Conservation (phyloP, 345 rosid species). For the Salix udensis region DNA sequence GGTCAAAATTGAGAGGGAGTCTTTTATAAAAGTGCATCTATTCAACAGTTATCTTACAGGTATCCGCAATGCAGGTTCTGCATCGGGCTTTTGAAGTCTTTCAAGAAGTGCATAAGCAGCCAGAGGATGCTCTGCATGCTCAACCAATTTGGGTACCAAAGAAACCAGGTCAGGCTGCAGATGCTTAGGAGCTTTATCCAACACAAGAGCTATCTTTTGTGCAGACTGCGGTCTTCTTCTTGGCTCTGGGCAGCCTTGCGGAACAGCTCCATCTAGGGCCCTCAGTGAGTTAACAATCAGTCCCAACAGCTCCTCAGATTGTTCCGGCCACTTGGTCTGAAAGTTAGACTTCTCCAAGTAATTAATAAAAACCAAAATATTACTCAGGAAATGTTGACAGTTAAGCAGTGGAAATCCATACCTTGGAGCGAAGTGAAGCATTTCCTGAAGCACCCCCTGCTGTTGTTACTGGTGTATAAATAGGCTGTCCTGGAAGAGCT, state of each 20-base stretch:
- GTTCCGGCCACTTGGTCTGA: constrained; percentile 98
- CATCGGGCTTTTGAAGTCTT: constrained; percentile 81
- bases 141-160: constrained; percentile 96
- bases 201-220: constrained; percentile 83
- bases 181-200: constrained; percentile 94
- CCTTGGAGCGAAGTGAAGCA: constrained; percentile 73
- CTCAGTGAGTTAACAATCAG: constrained; percentile 92
- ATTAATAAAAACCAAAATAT: constrained; percentile 19
- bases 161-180: constrained; percentile 84
- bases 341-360: constrained; percentile 23
- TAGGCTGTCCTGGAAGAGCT: constrained; percentile 57
- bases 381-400: constrained; percentile 18
- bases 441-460: constrained; percentile 54
- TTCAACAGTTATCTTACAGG: constrained; percentile 62
- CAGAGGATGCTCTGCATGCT: constrained; percentile 86
- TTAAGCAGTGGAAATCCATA: constrained; percentile 21
- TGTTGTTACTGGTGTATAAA: constrained; percentile 53
- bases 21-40: neutral
- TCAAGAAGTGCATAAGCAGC: constrained; percentile 90
- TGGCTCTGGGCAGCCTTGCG: constrained; percentile 94
- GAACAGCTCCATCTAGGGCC: constrained; percentile 92
- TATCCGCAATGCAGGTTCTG: constrained; percentile 67
- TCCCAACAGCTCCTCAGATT: constrained; percentile 96
- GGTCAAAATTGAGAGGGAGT: constrained; percentile 11
- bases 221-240: constrained; percentile 92